These are phyloP conservation scores for Phytophthora europaea DNA, from an alignment of 352 stramenopile genomes.

Conservation along the genomic window DNA sequence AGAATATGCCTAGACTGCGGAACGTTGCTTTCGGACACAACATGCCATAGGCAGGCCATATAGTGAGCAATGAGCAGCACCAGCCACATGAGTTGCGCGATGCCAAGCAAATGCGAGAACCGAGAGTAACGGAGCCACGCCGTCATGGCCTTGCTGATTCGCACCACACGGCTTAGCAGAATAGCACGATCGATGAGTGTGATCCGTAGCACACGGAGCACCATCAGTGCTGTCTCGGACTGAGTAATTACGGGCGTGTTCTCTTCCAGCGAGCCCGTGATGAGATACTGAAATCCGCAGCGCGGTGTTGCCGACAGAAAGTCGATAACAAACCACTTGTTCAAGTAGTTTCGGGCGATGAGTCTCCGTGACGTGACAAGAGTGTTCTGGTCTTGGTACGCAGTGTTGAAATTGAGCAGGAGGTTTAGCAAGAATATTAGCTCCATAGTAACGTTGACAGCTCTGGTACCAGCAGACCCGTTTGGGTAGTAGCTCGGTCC, in stretches of 20 bases:
- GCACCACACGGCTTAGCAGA: constrained; percentile 29
- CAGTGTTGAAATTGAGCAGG: constrained; percentile 31
- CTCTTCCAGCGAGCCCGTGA: background rate
- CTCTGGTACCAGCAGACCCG: background rate
- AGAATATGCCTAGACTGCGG: background rate
- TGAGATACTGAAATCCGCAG: background rate
- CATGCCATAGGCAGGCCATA: constrained; percentile 52
- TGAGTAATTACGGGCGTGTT: constrained; percentile 7
- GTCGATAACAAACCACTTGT: constrained; percentile 23
- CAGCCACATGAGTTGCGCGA: constrained; percentile 39
- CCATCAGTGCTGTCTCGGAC: constrained; percentile 16
- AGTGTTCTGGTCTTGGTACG: background rate
- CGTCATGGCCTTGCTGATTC: constrained; percentile 19
- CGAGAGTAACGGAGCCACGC: constrained; percentile 39
- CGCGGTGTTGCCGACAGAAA: constrained; percentile 9
- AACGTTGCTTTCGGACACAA: background rate
- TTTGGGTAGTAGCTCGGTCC: constrained; percentile 6
- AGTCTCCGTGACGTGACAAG: constrained; percentile 6
- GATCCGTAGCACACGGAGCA: constrained; percentile 18
- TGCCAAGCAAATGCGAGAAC: constrained; percentile 38
- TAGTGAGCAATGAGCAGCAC: constrained; percentile 54
- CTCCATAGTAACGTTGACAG: constrained; percentile 9
- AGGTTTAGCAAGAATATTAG: constrained; percentile 8
- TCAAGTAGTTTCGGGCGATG: constrained; percentile 18
- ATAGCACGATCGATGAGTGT: constrained; percentile 19